Evolutionary conservation across 1,284 basidiomycete species (phyloP).

Genomic region (Cutaneotrichosporon sp.): DNA sequence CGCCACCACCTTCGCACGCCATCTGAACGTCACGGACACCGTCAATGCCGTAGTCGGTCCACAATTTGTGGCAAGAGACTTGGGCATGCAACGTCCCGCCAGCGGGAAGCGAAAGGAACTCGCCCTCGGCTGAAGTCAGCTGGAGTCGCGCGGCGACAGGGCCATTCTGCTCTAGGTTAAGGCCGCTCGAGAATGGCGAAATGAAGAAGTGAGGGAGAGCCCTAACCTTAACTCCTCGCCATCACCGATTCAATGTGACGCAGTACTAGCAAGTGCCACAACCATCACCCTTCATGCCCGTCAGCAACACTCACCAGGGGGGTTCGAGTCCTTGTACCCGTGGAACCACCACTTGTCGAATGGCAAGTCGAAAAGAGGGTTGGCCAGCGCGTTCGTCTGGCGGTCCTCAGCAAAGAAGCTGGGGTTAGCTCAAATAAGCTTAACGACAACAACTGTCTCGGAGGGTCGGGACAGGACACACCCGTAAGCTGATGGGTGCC

Average conservation of each 20-base stretch:
- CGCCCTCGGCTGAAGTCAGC: slow-evolving; percentile 5
- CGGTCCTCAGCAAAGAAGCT: too few species aligned
- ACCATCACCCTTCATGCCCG: too few species aligned
- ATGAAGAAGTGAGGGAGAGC: too few species aligned
- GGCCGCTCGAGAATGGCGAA: too few species aligned
- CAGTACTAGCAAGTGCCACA: too few species aligned
- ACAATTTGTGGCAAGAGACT: slow-evolving; percentile 35
- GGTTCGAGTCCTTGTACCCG: not conserved
- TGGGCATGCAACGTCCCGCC: slow-evolving; percentile 31
- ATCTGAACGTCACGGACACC: not conserved
- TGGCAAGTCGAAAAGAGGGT: not conserved
- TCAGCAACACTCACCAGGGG: not conserved
- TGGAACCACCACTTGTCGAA: slow-evolving; percentile 2
- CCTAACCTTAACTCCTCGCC: too few species aligned
- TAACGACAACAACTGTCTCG: too few species aligned
- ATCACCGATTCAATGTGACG: too few species aligned
- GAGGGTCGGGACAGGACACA: too few species aligned
- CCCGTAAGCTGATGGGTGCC: slow-evolving; percentile 13
- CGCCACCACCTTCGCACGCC: not conserved
- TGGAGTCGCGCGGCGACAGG: not conserved
- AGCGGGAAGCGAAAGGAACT: slow-evolving; percentile 6
- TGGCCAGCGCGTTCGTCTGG: too few species aligned
- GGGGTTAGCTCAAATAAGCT: too few species aligned
- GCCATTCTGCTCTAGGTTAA: too few species aligned
- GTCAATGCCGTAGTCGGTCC: slow-evolving; percentile 21